A percentile compares a stretch with the other conserved stretches of the same genome.
phyloP scores from a whole-genome alignment of 1,139 yeast genomes.

The Hansenula sp. region DNA sequence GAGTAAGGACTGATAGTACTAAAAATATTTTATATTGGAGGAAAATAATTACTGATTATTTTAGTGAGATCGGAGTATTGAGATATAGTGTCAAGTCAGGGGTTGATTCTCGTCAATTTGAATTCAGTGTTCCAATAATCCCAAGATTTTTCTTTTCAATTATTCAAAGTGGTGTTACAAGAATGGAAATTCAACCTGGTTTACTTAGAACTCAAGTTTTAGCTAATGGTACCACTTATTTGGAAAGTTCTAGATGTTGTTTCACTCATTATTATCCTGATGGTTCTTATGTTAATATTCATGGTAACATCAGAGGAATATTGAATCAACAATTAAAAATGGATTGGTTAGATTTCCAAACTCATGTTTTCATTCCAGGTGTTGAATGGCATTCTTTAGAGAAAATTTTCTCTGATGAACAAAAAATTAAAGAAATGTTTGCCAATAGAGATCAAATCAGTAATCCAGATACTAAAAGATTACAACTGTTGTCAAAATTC shows the following conservation, averaged over 20 bases:
- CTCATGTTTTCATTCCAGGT: conserved; percentile 41
- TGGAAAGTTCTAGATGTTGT: conserved; percentile 56
- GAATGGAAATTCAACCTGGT: conserved; percentile 57
- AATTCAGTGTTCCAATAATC: conserved; percentile 59
- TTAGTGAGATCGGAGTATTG: conserved; percentile 43
- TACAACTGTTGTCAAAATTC: conserved; percentile 25
- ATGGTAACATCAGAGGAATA: conserved; percentile 55
- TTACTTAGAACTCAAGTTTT: conserved; percentile 65
- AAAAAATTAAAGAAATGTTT: conserved; percentile 18
- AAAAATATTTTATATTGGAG: conserved; percentile 45
- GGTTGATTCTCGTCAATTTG: conserved; percentile 52
- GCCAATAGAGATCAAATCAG: conserved; percentile 19
- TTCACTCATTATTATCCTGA: conserved; percentile 57
- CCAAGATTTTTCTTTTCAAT: conserved; percentile 60
- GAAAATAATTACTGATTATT: conserved; percentile 41
- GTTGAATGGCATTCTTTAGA: conserved; percentile 39
- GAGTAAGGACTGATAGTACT: conserved; percentile 31
- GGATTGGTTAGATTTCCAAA: conserved; percentile 67
- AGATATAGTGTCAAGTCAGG: conserved; percentile 41
- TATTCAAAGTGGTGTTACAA: conserved; percentile 48
- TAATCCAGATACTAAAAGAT: conserved; percentile 25
- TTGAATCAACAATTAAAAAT: conserved; percentile 61
- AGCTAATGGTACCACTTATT: conserved; percentile 60
- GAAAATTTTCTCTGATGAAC: conserved; percentile 24
- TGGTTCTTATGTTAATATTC: conserved; percentile 63